phyloP scores from a whole-genome alignment of 441 rosid species.

The Francoa sonchifolia region DNA sequence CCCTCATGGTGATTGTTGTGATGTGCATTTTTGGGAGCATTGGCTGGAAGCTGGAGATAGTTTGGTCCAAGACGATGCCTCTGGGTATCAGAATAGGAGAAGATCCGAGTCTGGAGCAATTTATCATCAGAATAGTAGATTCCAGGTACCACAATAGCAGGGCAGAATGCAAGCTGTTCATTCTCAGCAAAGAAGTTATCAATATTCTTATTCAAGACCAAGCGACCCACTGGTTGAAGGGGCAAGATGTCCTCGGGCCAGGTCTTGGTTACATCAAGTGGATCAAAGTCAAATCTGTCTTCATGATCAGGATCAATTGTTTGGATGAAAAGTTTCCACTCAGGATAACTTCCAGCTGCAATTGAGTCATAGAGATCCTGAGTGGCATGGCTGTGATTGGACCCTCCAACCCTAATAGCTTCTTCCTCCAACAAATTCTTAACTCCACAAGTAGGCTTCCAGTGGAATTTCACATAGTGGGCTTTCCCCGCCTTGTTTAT shows the following conservation, averaged over 20 bases:
- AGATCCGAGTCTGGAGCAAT: conserved; percentile 67
- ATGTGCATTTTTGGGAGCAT: conserved; percentile 87
- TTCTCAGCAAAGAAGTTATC: conserved; percentile 93
- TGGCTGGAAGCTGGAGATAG: conserved; percentile 78
- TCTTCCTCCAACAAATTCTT: conserved; percentile 75
- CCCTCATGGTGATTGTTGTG: conserved; percentile 95
- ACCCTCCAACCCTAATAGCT: conserved; percentile 76
- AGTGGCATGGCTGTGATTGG: conserved; percentile 95
- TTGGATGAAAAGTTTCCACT: conserved; percentile 86
- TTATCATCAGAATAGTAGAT: conserved; percentile 78
- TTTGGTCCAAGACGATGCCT: conserved; percentile 98
- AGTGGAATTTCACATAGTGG: conserved; percentile 77
- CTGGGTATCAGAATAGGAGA: conserved; percentile 83
- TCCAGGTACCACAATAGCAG: conserved; percentile 84
- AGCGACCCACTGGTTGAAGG: conserved; percentile 86
- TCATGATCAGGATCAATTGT: conserved; percentile 77
- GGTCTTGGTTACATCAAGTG: conserved; percentile 85
- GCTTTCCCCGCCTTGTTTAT: conserved; percentile 77
- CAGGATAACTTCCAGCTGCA: conserved; percentile 77
- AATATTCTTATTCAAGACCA: conserved; percentile 90
- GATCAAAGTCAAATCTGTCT: conserved; percentile 76
- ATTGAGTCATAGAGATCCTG: conserved; percentile 85
- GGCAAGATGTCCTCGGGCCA: conserved; percentile 97
- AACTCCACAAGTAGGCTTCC: conserved; percentile 88
- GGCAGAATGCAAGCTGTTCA: conserved; percentile 87